Percentiles rank a stretch among this genome's conserved stretches.
Conservation (phyloP, 169 alveolate species). For the Plasmodium ovale region DNA sequence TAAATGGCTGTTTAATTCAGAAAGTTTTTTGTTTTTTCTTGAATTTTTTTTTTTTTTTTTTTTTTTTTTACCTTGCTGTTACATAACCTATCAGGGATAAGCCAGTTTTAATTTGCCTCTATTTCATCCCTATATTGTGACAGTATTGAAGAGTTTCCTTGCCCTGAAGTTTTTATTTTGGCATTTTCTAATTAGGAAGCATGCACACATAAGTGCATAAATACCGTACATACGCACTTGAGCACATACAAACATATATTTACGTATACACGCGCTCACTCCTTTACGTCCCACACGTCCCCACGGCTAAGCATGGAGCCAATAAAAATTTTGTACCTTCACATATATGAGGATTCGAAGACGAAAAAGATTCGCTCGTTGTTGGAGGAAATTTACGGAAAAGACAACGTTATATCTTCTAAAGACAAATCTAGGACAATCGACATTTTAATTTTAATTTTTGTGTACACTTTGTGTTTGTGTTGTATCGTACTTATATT, state of each 20-base stretch:
- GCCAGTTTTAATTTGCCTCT: not conserved
- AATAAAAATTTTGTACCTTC: conserved; percentile 68
- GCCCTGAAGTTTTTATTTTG: not conserved
- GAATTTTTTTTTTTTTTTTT: conserved; percentile 21
- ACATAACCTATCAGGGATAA: not conserved
- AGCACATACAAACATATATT: not conserved
- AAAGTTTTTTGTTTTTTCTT: not conserved
- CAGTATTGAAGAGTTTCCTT: not conserved
- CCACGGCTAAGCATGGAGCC: conserved; percentile 3
- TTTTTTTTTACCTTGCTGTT: not conserved
- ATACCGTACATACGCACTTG: not conserved
- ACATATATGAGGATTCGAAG: conserved; percentile 44
- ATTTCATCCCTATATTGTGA: not conserved
- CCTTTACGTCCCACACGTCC: not conserved
- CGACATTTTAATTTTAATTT: conserved; percentile 22
- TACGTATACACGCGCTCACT: not conserved
- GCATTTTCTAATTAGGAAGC: not conserved
- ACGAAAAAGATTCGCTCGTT: conserved; percentile 13
- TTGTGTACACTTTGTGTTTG: conserved; percentile 22
- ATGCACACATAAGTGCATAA: not conserved
- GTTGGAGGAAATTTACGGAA: conserved; percentile 31
- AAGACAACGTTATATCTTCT: conserved; percentile 39
- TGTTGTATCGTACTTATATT: conserved; percentile 16
- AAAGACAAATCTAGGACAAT: conserved; percentile 20
- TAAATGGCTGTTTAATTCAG: not conserved